Conservation (phyloP, 805 yeast genomes). For the Torulaspora delbrueckii region DNA sequence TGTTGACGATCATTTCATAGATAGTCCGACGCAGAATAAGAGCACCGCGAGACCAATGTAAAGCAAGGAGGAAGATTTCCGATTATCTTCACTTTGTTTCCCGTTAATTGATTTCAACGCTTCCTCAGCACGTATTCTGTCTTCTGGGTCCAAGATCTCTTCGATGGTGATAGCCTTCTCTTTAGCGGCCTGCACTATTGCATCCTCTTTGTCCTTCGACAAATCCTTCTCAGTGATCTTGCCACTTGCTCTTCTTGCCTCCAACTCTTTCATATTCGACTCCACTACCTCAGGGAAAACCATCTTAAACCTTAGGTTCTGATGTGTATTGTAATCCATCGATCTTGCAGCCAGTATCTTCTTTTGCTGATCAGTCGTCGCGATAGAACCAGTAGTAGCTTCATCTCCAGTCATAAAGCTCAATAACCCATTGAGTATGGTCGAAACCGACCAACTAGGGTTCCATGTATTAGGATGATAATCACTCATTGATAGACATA, state of each 20-base stretch:
- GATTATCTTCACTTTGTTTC: slow-evolving; percentile 7
- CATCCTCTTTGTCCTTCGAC: slow-evolving; percentile 18
- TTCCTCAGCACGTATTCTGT: slow-evolving; percentile 50
- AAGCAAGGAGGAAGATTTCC: slow-evolving; percentile 16
- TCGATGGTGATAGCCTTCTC: slow-evolving; percentile 35
- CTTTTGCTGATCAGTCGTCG: slow-evolving; percentile 56
- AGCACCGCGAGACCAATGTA: slow-evolving; percentile 37
- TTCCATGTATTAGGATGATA: slow-evolving; percentile 95
- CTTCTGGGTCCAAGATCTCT: slow-evolving; percentile 59
- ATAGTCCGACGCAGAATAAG: slow-evolving; percentile 29
- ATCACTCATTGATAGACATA: slow-evolving; percentile 90
- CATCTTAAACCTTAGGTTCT: slow-evolving; percentile 52
- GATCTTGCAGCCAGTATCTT: slow-evolving; percentile 54
- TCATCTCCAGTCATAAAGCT: slow-evolving; percentile 92
- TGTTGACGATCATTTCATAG: slow-evolving; percentile 27
- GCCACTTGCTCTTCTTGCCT: slow-evolving; percentile 17
- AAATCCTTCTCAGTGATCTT: slow-evolving; percentile 6
- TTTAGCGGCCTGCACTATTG: slow-evolving; percentile 30
- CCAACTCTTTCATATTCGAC: slow-evolving; percentile 25
- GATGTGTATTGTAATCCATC: slow-evolving; percentile 51
- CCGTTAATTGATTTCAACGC: slow-evolving; percentile 19
- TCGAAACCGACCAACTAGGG: slow-evolving; percentile 92
- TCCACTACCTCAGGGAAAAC: slow-evolving; percentile 68
- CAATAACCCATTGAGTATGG: slow-evolving; percentile 78
- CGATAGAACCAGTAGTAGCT: slow-evolving; percentile 75